These are phyloP conservation scores for Meripilus lineatus DNA, from an alignment of 1,284 basidiomycete genomes.

Conservation along the genomic window DNA sequence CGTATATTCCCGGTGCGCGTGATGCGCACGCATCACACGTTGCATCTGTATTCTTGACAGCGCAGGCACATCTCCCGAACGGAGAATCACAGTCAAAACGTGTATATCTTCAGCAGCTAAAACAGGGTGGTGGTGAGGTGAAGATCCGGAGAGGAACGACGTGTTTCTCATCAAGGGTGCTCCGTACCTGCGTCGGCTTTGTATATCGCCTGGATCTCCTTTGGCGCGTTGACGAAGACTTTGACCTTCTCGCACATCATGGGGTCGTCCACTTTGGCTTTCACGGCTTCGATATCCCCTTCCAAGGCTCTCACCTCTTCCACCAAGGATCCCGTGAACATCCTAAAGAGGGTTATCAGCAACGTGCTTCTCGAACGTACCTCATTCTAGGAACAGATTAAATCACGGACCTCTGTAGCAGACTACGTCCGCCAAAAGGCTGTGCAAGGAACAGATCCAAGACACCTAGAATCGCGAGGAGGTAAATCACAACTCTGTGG, in stretches of 20 bases:
- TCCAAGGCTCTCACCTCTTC: conserved; percentile 85
- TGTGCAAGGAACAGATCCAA: conserved; percentile 97
- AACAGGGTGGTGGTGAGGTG: too few species aligned
- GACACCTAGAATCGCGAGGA: conserved; percentile 38
- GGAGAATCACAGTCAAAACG: conserved; percentile 78
- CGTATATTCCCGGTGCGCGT: conserved; percentile 74
- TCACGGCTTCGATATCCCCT: conserved; percentile 84
- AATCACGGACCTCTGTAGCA: conserved; percentile 71
- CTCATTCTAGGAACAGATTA: background rate
- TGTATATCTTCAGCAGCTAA: conserved; percentile 71
- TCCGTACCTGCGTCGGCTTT: conserved; percentile 71
- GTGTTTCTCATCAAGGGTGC: too few species aligned
- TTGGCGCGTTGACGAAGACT: conserved; percentile 81
- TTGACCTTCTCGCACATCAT: conserved; percentile 86
- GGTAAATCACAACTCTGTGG: background rate
- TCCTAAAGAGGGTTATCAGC: conserved; percentile 43
- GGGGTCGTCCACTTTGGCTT: conserved; percentile 86
- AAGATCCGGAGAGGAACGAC: too few species aligned
- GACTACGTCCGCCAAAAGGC: conserved; percentile 90
- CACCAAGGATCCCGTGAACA: conserved; percentile 90
- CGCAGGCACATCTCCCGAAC: conserved; percentile 73
- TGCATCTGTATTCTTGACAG: conserved; percentile 75
- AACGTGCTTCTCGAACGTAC: too few species aligned
- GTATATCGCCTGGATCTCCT: conserved; percentile 82
- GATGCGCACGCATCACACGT: conserved; percentile 70